Conservation (phyloP, 1,284 basidiomycete species). For the Fomitiporia mediterranea region DNA sequence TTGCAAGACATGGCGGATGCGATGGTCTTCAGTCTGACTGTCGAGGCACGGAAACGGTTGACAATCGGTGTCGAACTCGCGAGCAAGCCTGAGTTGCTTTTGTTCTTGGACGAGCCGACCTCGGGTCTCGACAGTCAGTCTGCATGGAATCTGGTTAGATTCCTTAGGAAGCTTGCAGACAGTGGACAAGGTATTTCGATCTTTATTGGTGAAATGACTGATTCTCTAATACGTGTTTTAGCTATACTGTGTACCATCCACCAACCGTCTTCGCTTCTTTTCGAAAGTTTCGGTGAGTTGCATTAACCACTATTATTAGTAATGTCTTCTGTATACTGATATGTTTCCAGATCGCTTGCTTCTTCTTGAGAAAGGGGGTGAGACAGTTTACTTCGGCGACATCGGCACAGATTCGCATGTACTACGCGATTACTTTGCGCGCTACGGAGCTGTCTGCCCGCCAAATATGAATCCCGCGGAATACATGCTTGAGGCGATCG, state of each 20-base stretch:
- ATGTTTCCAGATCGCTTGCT: conserved; percentile 53
- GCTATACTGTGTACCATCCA: conserved; percentile 62
- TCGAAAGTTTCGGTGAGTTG: conserved; percentile 57
- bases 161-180: conserved; percentile 80
- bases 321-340: neutral
- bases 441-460: conserved; percentile 60
- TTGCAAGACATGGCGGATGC: conserved; percentile 62
- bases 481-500: conserved; percentile 52
- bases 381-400: conserved; percentile 78
- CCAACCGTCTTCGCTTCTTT: conserved; percentile 61
- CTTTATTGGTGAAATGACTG: neutral
- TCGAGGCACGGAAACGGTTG: conserved; percentile 81
- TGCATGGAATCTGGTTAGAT: conserved; percentile 81
- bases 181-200: conserved; percentile 73
- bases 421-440: conserved; percentile 67
- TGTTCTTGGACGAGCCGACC: conserved; percentile 42
- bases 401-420: conserved; percentile 62
- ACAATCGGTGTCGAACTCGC: conserved; percentile 90
- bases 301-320: neutral
- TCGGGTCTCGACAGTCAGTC: conserved; percentile 78
- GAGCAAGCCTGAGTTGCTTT: conserved; percentile 75
- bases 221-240: conserved; percentile 22
- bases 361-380: conserved; percentile 60
- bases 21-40: conserved; percentile 55
- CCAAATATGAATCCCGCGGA: conserved; percentile 57